Evolutionary conservation across 345 rosid species (phyloP).

Genomic region (Salix viminalis): DNA sequence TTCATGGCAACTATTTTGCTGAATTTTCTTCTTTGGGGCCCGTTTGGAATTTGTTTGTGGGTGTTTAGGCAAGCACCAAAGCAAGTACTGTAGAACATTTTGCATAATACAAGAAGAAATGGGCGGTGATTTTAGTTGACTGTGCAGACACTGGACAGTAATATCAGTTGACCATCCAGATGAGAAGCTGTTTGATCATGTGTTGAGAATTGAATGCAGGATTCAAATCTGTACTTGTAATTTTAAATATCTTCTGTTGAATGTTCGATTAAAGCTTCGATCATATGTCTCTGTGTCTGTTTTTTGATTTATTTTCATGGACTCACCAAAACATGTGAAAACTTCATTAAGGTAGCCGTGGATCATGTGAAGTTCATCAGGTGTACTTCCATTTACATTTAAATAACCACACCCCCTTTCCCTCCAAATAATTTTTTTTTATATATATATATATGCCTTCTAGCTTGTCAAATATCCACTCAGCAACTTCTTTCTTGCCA

Average conservation of each 20-base stretch:
- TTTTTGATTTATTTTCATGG: not conserved
- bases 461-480: too few relatives aligned
- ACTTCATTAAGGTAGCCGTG: slow-evolving; percentile 40
- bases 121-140: too few relatives aligned
- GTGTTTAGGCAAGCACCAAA: too few relatives aligned
- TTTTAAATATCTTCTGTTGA: too few relatives aligned
- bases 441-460: not conserved
- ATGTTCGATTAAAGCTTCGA: not conserved
- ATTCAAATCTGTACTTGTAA: not conserved
- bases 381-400: slow-evolving; percentile 39
- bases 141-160: too few relatives aligned
- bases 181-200: too few relatives aligned
- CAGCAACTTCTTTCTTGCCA: not conserved
- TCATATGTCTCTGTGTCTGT: not conserved
- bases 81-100: too few relatives aligned
- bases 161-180: too few relatives aligned
- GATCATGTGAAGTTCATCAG: slow-evolving; percentile 69
- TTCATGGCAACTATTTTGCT: too few relatives aligned
- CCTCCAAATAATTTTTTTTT: not conserved
- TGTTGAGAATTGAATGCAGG: not conserved
- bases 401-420: not conserved
- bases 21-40: too few relatives aligned
- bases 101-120: too few relatives aligned
- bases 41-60: too few relatives aligned
- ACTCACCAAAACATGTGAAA: slow-evolving; percentile 37